These are phyloP conservation scores for Nymphaea thermarum DNA, from an alignment of 164 flowering plant species.

Conservation along the genomic window DNA sequence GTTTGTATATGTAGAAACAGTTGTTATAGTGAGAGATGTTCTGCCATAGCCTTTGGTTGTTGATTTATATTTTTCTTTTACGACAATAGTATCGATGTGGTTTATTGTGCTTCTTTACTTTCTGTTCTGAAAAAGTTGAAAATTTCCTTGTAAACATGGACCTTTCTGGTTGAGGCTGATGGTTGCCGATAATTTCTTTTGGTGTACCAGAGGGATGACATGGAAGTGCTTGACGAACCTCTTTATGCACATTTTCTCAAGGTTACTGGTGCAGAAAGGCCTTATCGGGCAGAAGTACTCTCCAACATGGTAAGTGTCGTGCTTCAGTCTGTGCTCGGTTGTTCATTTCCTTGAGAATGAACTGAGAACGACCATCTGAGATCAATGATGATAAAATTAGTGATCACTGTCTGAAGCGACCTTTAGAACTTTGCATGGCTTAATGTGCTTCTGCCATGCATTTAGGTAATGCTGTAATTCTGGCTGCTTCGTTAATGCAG, in stretches of 20 bases:
- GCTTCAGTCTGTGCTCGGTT: not conserved
- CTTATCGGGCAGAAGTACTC: constrained; percentile 61
- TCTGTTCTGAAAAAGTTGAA: not conserved
- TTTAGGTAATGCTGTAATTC: not conserved
- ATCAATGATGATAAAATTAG: too few species aligned
- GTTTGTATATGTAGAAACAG: too few species aligned
- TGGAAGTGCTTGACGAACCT: constrained; percentile 96
- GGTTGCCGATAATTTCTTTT: not conserved
- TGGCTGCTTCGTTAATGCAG: constrained; percentile 16
- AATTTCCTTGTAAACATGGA: not conserved
- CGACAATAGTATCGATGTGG: not conserved
- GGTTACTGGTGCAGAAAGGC: constrained; percentile 65
- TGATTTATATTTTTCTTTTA: not conserved
- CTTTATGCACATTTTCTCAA: constrained; percentile 70
- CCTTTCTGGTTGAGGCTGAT: not conserved
- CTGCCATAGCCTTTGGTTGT: not conserved
- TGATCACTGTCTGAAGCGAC: not conserved
- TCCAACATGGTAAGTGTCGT: constrained; percentile 54
- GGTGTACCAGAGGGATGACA: constrained; percentile 60
- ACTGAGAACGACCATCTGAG: too few species aligned
- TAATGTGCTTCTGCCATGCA: not conserved
- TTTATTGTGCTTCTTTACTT: not conserved
- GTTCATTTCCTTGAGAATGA: not conserved
- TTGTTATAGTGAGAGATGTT: too few species aligned
- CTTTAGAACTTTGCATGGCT: not conserved